Evolutionary conservation across 805 yeast species (phyloP).

Genomic region (Saccharomycopsis capsularis): DNA sequence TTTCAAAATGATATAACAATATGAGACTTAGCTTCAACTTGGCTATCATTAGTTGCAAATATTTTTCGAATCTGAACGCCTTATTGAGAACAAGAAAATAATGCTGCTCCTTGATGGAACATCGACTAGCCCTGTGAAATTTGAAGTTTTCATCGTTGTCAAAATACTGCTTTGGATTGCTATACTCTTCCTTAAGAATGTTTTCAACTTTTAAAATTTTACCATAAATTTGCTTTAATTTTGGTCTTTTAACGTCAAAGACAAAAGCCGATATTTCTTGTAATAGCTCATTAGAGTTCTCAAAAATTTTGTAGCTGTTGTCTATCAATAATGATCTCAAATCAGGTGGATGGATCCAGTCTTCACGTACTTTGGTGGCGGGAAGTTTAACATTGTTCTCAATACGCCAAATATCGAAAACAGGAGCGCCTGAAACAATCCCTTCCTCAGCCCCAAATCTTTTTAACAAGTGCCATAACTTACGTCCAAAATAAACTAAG

Average conservation of each 20-base stretch:
- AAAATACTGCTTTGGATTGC: neutral
- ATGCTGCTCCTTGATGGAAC: neutral
- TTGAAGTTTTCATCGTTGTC: slow-evolving; percentile 5
- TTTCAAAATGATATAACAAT: slow-evolving; percentile 8
- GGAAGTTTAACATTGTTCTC: neutral
- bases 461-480: neutral
- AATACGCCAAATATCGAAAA: neutral
- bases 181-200: neutral
- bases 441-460: neutral
- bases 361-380: neutral
- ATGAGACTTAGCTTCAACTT: neutral
- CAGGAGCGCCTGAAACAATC: neutral
- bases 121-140: neutral
- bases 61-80: slow-evolving; percentile 3
- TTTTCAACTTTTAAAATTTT: neutral
- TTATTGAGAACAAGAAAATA: slow-evolving; percentile 10
- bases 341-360: slow-evolving; percentile 2
- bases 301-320: neutral
- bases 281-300: neutral
- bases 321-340: neutral
- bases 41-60: neutral
- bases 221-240: neutral
- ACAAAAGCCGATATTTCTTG: neutral
- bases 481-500: neutral
- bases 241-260: neutral